Evolutionary conservation across 345 rosid species (phyloP), one percentile per base, ranked within the genome.

Genomic region (Ceriops zippeliana): DNA sequence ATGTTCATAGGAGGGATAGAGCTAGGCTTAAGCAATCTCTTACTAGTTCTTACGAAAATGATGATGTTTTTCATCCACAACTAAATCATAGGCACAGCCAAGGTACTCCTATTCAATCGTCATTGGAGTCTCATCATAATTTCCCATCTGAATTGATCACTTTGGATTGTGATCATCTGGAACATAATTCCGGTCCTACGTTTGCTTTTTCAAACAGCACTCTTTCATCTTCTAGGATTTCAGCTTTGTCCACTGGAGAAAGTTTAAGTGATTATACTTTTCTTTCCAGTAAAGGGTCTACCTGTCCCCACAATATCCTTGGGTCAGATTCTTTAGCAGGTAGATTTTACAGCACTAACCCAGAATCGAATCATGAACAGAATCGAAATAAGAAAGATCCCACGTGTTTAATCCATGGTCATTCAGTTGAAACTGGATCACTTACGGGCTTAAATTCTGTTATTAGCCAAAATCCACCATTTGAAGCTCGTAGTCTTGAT

Each of bases 1-100:
- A 91, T 69, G 90, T 92, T 61, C 98, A 92, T 74, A 83, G 98
- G 75, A 88, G 96, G 74, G 98, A 90, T 73, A 85, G 95, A 80
- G 96, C 98, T 62, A 79, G 96, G 73, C 84, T 88, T 68, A 90
- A 87, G 81, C 91, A 86, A 28, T 26, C 87, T 37, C 76, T 70
- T 20, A 34, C 37, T 7, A 66, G 24, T 64, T 4, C 27, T 73
- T 64, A 49, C 10, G 47, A 64, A 15, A 57, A 35, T 47, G 62
- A 61, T 27, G 52, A 51, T 63, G 46, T 2, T 51, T 49, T 42
- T 68, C 71, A 56, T 42, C 49, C 49, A 31, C 52, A 21, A 56
- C 68, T 60, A 26, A 46, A 47, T 58, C 65, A 62, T 31, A 65
- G 20, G 62, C 73, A n/a, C 31, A 58, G 27, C 13, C 59, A 24